These are phyloP conservation scores for Diaporthe caulivora DNA, from an alignment of 2,329 filamentous ascomycete genomes.

Conservation along the genomic window DNA sequence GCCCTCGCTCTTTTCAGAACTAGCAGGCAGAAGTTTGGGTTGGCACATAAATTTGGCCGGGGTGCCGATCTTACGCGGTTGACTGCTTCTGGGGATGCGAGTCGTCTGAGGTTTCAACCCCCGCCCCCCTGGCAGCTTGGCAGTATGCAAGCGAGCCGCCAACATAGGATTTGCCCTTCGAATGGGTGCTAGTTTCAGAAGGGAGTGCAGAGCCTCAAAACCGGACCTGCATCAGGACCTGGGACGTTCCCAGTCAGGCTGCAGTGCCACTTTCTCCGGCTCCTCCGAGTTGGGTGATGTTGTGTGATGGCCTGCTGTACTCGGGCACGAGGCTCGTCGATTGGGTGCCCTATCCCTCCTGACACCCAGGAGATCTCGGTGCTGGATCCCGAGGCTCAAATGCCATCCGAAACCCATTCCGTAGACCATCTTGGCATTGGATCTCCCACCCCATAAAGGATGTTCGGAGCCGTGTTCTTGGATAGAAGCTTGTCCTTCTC, in stretches of 20 bases:
- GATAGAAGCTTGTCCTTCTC: constrained; percentile 1
- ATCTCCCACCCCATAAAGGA: constrained; percentile 18
- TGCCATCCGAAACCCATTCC: constrained; percentile 23
- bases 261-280: constrained; percentile 19
- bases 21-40: constrained; percentile 19
- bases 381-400: neutral
- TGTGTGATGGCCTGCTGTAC: constrained; percentile 6
- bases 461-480: constrained; percentile 14
- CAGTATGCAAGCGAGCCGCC: constrained; percentile 22
- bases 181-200: constrained; percentile 11
- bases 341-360: constrained; percentile 1
- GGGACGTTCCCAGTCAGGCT: constrained; percentile 13
- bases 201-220: constrained; percentile 22
- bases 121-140: constrained; percentile 26
- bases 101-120: constrained; percentile 30
- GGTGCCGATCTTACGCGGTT: constrained; percentile 26
- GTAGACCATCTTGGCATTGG: constrained; percentile 20
- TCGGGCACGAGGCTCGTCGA: neutral
- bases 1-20: constrained; percentile 23
- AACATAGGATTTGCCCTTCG: neutral
- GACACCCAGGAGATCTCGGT: constrained; percentile 19
- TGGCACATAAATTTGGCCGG: neutral
- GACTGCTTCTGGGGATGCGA: constrained; percentile 3
- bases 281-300: neutral
- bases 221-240: constrained; percentile 22